Evolutionary conservation across 106 monocot genomes (phyloP), one percentile per base, ranked within the genome.

Genomic region (Hemerocallis citrina): DNA sequence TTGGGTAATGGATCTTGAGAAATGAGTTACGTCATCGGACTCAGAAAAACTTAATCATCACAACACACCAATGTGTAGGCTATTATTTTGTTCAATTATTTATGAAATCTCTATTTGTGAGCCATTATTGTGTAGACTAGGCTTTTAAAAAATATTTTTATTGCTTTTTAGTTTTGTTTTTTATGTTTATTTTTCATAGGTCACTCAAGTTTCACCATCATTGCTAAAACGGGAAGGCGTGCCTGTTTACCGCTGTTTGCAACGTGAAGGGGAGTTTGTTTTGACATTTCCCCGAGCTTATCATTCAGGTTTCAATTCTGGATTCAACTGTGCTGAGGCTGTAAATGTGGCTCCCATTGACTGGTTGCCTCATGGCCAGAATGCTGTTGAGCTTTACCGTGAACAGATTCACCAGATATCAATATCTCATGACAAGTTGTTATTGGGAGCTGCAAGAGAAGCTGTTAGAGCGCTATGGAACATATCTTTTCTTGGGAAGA

Each of bases 251-350:
- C 81, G 82, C 19, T 89, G 85, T 67, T 45, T 89, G 34, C 89
- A 93, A 70, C 56, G 65, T 64, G 43, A 72, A 36, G 89, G 93
- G 55, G 85, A 93, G 55, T 93, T 93, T 75, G 82, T 93, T 72
- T 72, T 89, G 60, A 89, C 85, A n/a, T 93, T 93, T 49, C 85
- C 93, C 8, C 66, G 85, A 67, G 85, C 93, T 40, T 93, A 89
- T 72, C 89, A 89, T 71, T 65, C 89, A 29, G 93, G 85, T 61
- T 89, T 93, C 67, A 89, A 78, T 62, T 82, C 77, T 62, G 93
- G 93, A 21, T 93, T 93, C 67, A 89, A 93, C 58, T 93, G 93
- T 70, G 82, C 85, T 17, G 93, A 93, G 63, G 82, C 89, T 43
- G 89, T 89, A 16, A 93, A 93, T 68, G 66, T 93, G 14, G 93